Evolutionary conservation across 768 basidiomycete species (phyloP), one percentile per base, ranked within the genome.

Genomic region (Boletus sensibilis): DNA sequence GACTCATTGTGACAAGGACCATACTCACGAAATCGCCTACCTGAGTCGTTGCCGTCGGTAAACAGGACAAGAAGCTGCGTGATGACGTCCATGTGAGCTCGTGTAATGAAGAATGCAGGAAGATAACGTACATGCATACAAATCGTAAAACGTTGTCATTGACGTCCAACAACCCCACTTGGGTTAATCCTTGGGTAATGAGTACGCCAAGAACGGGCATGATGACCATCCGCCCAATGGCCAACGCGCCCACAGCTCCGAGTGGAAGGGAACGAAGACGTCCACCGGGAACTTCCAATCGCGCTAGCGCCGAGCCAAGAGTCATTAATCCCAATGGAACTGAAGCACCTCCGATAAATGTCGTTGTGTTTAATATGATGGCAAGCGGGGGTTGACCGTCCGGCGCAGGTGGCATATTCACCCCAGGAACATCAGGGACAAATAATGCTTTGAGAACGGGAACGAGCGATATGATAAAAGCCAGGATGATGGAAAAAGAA

Each of bases 371-470:
- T 53, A 85, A 62, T 37, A 89, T 42, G 58, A 89, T 79, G 0
- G 82, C 78, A 18, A 89, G 80, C 0, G 87, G 87, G 1, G 88
- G 86, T 56, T 81, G 75, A 0, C 86, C 86, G 59, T 89, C 87
- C 0, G 87, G 87, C 0, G 84, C 83, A 23, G 72, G 43, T 4
- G 78, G 77, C 52, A 80, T 83, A 35, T 71, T 59, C 1, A 75
- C 71, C 1, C 76, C 75, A 1, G 76, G 70, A 4, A 83, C 74
- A 13, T 63, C 64, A 3, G 72, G 50, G 2, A 85, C 73, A 59
- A 89, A 88, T 4, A 89, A 74, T 0, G 79, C 83, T 59, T 88
- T 87, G 55, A 88, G 76, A 10, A 74, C 71, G 2, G 79, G 78
- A 2, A 86, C 65, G 21, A 88, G 72, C 2, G 86, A 78, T 56